Conservation (phyloP, 768 basidiomycete genomes). For the Mycena alexandri region DNA sequence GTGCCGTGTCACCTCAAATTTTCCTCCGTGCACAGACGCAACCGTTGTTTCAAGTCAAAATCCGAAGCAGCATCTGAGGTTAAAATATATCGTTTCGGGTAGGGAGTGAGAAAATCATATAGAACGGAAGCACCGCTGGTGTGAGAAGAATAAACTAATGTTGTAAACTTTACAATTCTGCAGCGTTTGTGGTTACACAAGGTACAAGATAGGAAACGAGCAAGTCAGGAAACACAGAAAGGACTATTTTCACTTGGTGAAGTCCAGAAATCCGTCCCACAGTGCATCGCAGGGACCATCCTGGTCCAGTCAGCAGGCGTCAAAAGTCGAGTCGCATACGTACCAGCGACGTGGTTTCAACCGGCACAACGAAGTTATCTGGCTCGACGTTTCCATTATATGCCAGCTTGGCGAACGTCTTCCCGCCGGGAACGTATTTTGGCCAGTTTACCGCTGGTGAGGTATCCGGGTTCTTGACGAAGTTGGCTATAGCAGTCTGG, state of each 20-base stretch:
- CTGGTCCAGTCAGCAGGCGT: neutral
- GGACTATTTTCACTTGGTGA: conserved; percentile 3
- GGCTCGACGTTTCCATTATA: conserved; percentile 38
- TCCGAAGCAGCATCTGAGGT: too few species aligned
- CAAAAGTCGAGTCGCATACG: neutral
- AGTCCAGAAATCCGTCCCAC: conserved; percentile 21
- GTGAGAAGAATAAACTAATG: too few species aligned
- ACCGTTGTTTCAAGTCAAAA: too few species aligned
- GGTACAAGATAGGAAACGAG: too few species aligned
- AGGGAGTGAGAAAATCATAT: too few species aligned
- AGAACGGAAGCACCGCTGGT: too few species aligned
- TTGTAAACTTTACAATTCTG: too few species aligned
- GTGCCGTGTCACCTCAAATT: too few species aligned
- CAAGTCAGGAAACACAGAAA: too few species aligned
- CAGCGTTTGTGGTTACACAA: too few species aligned
- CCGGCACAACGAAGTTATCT: conserved; percentile 32
- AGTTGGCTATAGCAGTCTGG: conserved; percentile 39
- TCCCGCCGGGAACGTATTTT: conserved; percentile 34
- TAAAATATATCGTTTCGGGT: too few species aligned
- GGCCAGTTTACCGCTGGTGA: conserved; percentile 38
- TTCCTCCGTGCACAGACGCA: too few species aligned
- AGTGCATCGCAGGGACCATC: conserved; percentile 18
- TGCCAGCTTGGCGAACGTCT: conserved; percentile 38
- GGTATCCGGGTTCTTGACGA: conserved; percentile 36
- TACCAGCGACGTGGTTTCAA: conserved; percentile 18